Evolutionary conservation across 805 yeast species (phyloP), one percentile per base, ranked within the genome.

Genomic region (Candida caryicola): DNA sequence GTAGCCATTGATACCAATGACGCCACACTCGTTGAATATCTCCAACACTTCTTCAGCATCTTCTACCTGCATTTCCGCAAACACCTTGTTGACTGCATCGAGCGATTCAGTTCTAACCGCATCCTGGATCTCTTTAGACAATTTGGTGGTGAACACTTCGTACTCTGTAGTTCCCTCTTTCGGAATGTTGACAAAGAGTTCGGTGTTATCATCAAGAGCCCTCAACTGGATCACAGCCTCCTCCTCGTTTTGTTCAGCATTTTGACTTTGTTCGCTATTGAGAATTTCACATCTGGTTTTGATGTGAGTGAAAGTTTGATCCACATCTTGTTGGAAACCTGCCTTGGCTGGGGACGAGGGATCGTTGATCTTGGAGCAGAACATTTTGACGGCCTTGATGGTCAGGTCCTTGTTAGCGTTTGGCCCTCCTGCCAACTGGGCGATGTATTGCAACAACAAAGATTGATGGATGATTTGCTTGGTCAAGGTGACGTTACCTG

Each of bases 151-250:
- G 57, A 89, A 85, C 3, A 73, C 62, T 39, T 76, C 75, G 54
- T 74, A 81, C 37, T 76, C 78, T 3, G 73, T 62, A 3, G 75
- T 71, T n/a, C 74, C 75, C 37, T 64, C 62, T 44, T 69, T 62
- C 5, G 96, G 96, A 12, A 86, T 63, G 41, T 71, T 74, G 10
- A 91, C 87, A 33, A 77, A 72, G 31, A 91, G 70, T 59, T 83
- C 81, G 2, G 89, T 77, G 41, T 81, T 74, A 29, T 93, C 95
- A 60, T 91, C 98, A 41, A 90, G 74, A 0, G 96, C 79, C 55
- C 85, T 85, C 55, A 91, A 71, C 64, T 91, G 99, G 48, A 91
- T 89, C 43, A 83, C 80, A 40, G 82, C 91, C 35, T 81, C 91
- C 32, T 79, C 90, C 28, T 57, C 73, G 6, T 52, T 63, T 9